A percentile compares a stretch with the other conserved stretches of the same genome.
These are phyloP conservation scores for Cladosporium sp. DNA, from an alignment of 2,329 filamentous ascomycete species.

Conservation along the genomic window DNA sequence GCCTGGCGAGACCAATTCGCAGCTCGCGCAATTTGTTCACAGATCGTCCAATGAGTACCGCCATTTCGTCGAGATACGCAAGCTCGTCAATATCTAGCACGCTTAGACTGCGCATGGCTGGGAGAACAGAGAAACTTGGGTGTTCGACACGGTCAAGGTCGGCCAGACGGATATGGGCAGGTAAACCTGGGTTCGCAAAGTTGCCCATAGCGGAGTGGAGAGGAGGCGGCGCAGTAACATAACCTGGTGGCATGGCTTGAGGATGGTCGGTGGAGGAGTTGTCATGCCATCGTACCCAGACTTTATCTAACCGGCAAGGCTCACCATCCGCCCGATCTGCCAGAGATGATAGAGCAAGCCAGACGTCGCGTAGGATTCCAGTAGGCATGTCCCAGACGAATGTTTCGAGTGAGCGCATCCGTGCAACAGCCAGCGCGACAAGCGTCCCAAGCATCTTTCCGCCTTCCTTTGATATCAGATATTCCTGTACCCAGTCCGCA, in stretches of 20 bases:
- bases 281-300: constrained; percentile 84
- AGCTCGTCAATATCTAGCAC: constrained; percentile 81
- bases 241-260: constrained; percentile 24
- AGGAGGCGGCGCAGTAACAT: constrained; percentile 23
- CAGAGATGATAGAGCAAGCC: constrained; percentile 73
- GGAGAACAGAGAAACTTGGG: constrained; percentile 76
- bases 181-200: constrained; percentile 18
- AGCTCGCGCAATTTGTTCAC: constrained; percentile 67
- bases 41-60: constrained; percentile 71
- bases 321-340: constrained; percentile 61
- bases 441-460: constrained; percentile 88
- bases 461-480: constrained; percentile 77
- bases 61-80: constrained; percentile 82
- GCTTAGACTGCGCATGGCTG: constrained; percentile 70
- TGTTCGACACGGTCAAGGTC: constrained; percentile 64
- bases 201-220: constrained; percentile 19
- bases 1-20: constrained; percentile 67
- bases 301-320: constrained; percentile 66
- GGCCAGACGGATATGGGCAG: constrained; percentile 32
- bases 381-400: constrained; percentile 92
- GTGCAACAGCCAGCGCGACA: constrained; percentile 74
- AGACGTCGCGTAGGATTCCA: constrained; percentile 76
- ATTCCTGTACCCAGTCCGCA: constrained; percentile 74
- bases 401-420: constrained; percentile 78
- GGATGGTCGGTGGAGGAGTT: constrained; percentile 55